Evolutionary conservation across 2,329 filamentous ascomycete species (phyloP).

Genomic region (Monilinia laxa): DNA sequence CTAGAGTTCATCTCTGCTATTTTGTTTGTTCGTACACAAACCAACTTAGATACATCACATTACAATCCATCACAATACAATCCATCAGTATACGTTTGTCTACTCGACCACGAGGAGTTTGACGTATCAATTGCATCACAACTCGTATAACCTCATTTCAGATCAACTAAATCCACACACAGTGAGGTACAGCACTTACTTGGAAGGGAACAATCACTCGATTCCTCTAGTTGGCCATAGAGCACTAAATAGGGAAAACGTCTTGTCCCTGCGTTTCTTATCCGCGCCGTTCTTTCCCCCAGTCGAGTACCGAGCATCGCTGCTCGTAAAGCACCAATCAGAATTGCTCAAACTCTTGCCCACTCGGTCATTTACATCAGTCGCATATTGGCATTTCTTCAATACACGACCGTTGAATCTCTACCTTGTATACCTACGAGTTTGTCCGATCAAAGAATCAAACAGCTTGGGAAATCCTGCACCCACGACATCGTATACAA

Average conservation of each 20-base stretch:
- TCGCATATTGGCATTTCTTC: conserved; percentile 15
- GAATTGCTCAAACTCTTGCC: conserved; percentile 15
- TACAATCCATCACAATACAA: neutral
- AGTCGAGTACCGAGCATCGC: conserved; percentile 21
- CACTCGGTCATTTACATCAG: conserved; percentile 17
- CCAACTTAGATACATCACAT: neutral
- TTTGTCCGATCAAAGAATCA: conserved; percentile 12
- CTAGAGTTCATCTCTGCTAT: conserved; percentile 5
- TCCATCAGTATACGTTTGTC: neutral
- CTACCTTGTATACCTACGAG: conserved; percentile 10
- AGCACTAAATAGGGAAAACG: conserved; percentile 1
- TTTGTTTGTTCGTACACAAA: conserved; percentile 4
- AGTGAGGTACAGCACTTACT: conserved; percentile 23
- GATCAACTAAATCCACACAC: conserved; percentile 12
- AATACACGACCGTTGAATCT: conserved; percentile 19
- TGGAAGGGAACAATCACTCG: conserved; percentile 6
- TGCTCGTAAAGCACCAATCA: conserved; percentile 21
- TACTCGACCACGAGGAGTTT: conserved; percentile 7
- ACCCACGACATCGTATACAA: conserved; percentile 5
- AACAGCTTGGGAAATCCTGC: neutral
- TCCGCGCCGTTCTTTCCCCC: conserved; percentile 15
- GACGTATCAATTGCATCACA: conserved; percentile 8
- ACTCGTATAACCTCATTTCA: neutral
- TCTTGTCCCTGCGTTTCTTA: conserved; percentile 21
- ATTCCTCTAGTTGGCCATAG: conserved; percentile 12